Evolutionary conservation across 805 yeast genomes (phyloP).

Genomic region (Metschnikowia dekortorum): DNA sequence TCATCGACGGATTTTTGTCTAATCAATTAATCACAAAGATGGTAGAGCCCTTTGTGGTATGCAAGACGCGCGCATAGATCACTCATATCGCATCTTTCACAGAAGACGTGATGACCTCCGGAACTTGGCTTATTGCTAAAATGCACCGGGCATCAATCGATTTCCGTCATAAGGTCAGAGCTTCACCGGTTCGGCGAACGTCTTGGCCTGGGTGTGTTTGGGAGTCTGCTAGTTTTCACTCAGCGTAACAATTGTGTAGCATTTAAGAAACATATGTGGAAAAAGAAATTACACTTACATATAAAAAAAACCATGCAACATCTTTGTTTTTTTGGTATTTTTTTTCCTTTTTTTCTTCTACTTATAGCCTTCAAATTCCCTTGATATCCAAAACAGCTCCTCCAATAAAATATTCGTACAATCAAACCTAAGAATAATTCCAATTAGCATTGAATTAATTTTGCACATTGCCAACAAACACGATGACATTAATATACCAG

Average conservation of each 20-base stretch:
- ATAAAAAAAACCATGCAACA: constrained; percentile 11
- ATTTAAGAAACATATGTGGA: constrained; percentile 1
- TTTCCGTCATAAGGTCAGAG: no score
- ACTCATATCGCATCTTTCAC: constrained; percentile 2
- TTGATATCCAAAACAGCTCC: neutral
- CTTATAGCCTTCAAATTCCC: constrained; percentile 4
- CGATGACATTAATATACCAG: constrained; percentile 30
- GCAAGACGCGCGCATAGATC: constrained; percentile 6
- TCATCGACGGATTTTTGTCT: neutral
- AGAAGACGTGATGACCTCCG: constrained; percentile 2
- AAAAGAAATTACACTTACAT: constrained; percentile 16
- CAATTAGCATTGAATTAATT: neutral
- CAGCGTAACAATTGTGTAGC: neutral
- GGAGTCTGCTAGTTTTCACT: neutral
- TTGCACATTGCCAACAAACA: neutral
- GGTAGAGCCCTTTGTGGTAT: neutral
- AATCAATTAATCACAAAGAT: neutral
- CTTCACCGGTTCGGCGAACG: neutral
- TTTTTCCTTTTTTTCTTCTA: constrained; percentile 10
- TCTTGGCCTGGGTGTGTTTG: neutral
- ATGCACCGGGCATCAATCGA: neutral
- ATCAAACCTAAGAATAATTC: neutral
- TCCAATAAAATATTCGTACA: neutral
- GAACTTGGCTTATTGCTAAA: neutral
- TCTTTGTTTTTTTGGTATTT: constrained; percentile 6